Base-by-base conservation (phyloP, 495 filamentous ascomycete genomes). In the Sporormia fimetaria region DNA sequence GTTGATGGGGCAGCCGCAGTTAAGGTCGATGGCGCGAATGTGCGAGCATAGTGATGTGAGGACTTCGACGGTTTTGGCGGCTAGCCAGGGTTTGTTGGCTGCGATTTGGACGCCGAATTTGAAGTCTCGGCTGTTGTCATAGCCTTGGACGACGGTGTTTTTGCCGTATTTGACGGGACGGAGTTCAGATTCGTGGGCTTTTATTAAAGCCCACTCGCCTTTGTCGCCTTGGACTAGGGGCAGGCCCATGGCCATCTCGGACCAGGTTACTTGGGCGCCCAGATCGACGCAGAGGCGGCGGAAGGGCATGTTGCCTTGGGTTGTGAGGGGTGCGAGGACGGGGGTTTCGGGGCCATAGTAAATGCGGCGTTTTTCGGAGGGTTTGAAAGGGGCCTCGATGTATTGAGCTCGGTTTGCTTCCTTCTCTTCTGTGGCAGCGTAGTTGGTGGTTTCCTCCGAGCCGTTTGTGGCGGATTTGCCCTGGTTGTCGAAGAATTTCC, bases 301-400 rank as follows among this genome's bases (percentile, higher is more conserved):
- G 67, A 94, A 98, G 1, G 90, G 92, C 20, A 96, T 65, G 52
- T 98, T 98, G n/a, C 90, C 90, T 61, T 95, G 90, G 2, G 90
- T 98, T 0, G 90, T 83, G 33, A 83, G 60, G 28, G 90, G 90
- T 2, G 92, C 90, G 12, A 98, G 69, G 17, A 87, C 73, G 0
- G 92, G 87, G 3, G 90, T 96, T 52, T 96, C 87, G 4, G 78
- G 76, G 6, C 87, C 86, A 57, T 94, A 94, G 59, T 96, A 95
- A 36, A 96, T 64, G 43, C 76, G 80, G 36, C 87, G 69, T 66
- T 98, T 98, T 63, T 98, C 90, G 0, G 87, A 94, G 0, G 88
- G 78, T 49, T 80, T 71, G 46, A 94, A 76, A 0, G 92, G 87
- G 17, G 86, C 81, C 42, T 94, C 85, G 11, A 70, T 70, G 56